Evolutionary conservation across 2,329 filamentous ascomycete species (phyloP).

Genomic region (Magnaporthiopsis poae): DNA sequence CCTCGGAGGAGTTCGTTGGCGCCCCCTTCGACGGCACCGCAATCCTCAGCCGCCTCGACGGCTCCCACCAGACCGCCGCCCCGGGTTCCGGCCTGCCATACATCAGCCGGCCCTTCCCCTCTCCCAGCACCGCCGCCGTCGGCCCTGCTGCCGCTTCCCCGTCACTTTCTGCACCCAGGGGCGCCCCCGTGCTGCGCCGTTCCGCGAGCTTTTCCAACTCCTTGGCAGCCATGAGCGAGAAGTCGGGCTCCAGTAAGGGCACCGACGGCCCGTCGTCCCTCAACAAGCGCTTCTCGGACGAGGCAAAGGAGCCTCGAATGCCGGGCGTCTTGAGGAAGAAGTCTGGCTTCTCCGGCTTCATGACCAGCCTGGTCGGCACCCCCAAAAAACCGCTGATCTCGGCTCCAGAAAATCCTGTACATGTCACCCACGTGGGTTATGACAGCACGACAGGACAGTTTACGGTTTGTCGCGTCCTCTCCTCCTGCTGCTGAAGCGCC

Average conservation of each 20-base stretch:
- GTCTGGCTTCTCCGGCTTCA: slow-evolving; percentile 76
- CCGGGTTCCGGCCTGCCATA: slow-evolving; percentile 12
- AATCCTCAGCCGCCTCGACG: slow-evolving; percentile 52
- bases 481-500: not conserved
- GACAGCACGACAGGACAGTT: slow-evolving; percentile 94
- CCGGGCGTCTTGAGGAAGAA: slow-evolving; percentile 63
- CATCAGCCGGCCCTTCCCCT: slow-evolving; percentile 16
- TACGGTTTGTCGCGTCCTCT: slow-evolving; percentile 53
- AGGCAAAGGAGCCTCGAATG: slow-evolving; percentile 54
- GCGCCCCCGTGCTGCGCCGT: slow-evolving; percentile 46
- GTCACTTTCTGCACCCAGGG: slow-evolving; percentile 31
- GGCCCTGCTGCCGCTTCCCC: not conserved
- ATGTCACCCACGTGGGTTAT: slow-evolving; percentile 95
- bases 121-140: slow-evolving; percentile 21
- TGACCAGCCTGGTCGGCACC: slow-evolving; percentile 73
- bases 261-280: slow-evolving; percentile 37
- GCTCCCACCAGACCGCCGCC: slow-evolving; percentile 24
- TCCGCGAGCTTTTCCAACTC: slow-evolving; percentile 54
- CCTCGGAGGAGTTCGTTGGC: slow-evolving; percentile 52
- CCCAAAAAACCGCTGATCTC: slow-evolving; percentile 89
- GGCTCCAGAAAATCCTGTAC: slow-evolving; percentile 93
- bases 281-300: slow-evolving; percentile 67
- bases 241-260: slow-evolving; percentile 28
- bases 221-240: slow-evolving; percentile 41
- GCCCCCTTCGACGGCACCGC: slow-evolving; percentile 55